Base-by-base conservation (phyloP, 2,329 filamentous ascomycete species). In the Passalora sequoiae region DNA sequence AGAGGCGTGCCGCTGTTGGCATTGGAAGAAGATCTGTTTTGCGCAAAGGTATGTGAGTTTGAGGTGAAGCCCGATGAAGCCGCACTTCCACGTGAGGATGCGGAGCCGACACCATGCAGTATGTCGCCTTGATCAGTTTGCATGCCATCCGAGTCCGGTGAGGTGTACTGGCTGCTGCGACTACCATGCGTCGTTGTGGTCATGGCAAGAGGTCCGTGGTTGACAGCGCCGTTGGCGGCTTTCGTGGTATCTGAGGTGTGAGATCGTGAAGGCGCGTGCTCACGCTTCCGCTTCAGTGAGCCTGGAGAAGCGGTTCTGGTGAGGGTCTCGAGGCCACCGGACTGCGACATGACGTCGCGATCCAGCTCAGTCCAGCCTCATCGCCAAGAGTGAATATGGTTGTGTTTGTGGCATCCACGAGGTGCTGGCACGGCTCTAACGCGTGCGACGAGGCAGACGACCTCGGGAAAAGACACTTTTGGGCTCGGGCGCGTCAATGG, bases 51-150 rank as follows among this genome's bases (percentile, higher is more conserved):
- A 44, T 71, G 67, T 46, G 71, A 63, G 51, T 71, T 69, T 55
- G 70, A 69, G 56, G 80, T 86, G 67, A 86, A 85, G 53, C 84
- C 73, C 42, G 86, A 87, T 32, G 83, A 87, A 38, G 76, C 75
- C 41, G 81, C 42, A 68, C 82, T 88, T 44, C 77, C 74, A 60
- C 82, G 75, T 44, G 84, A 88, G 67, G 81, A 86, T 44, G 81
- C 78, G 38, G 85, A 89, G 58, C 79, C 83, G 56, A 82, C 75
- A 50, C 79, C 81, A 64, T 83, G 84, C 60, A 84, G 74, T 40
- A 82, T 75, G 59, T 89, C 83, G 64, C 78, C 79, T 35, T 61
- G 53, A 55, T 76, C 70, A 27, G 51, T 53, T 35, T 56, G 57
- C 39, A 51, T 48, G 21, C 53, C 54, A 43, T 63, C 59, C 40